These are phyloP conservation scores for Kernera saxatilis DNA, from an alignment of 345 rosid species.

Conservation along the genomic window DNA sequence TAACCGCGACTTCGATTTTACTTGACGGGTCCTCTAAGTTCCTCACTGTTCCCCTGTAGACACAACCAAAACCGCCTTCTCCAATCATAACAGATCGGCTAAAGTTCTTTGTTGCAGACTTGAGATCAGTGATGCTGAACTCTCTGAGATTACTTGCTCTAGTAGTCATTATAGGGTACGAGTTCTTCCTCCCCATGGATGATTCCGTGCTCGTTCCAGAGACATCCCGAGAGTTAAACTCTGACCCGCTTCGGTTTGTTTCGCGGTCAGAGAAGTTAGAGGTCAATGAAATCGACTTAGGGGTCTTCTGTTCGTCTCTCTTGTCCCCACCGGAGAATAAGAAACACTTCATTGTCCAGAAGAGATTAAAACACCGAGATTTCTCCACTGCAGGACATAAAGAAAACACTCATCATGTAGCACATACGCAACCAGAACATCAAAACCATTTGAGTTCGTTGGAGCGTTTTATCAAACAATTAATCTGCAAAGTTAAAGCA, in stretches of 20 bases:
- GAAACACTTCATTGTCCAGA: constrained; percentile 69
- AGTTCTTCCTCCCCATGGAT: constrained; percentile 52
- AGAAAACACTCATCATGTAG: not conserved
- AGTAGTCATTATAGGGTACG: constrained; percentile 41
- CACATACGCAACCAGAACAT: not conserved
- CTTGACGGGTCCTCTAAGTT: constrained; percentile 42
- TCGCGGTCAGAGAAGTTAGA: constrained; percentile 44
- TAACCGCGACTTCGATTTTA: constrained; percentile 78
- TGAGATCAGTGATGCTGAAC: constrained; percentile 73
- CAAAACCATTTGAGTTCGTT: not conserved
- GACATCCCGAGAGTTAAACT: constrained; percentile 54
- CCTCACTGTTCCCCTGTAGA: constrained; percentile 60
- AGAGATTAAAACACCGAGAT: constrained; percentile 10
- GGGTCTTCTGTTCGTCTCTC: constrained; percentile 48
- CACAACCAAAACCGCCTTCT: constrained; percentile 96
- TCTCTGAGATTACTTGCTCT: constrained; percentile 60
- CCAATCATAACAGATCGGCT: constrained; percentile 78
- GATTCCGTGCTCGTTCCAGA: constrained; percentile 55
- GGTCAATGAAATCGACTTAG: constrained; percentile 34
- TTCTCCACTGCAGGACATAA: constrained; percentile 29
- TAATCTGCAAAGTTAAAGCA: not conserved
- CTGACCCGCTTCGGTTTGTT: constrained; percentile 48
- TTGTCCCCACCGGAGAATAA: constrained; percentile 45
- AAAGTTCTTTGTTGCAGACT: constrained; percentile 79
- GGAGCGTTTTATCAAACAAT: constrained; percentile 14